Evolutionary conservation across 345 rosid genomes (phyloP).

Genomic region (Salix udensis): DNA sequence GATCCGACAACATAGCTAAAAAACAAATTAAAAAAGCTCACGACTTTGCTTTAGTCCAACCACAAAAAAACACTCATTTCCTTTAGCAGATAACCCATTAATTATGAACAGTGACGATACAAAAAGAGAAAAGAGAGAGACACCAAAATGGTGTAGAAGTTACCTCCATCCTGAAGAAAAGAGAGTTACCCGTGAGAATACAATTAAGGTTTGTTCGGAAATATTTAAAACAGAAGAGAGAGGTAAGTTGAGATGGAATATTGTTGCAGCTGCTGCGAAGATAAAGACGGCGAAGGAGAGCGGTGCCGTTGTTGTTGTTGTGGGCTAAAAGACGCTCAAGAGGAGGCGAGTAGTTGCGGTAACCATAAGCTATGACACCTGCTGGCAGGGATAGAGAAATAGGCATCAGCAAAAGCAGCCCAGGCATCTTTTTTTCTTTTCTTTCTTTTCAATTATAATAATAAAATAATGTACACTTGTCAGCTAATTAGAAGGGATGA

Average conservation of each 20-base stretch:
- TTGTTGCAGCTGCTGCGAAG: background rate
- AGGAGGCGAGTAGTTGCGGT: slow-evolving; percentile 37
- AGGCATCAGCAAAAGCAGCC: background rate
- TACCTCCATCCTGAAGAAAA: slow-evolving; percentile 69
- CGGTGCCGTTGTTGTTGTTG: background rate
- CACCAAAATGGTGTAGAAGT: background rate
- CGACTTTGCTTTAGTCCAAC: background rate
- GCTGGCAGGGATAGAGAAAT: slow-evolving; percentile 19
- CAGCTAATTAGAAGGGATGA: background rate
- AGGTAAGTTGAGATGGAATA: slow-evolving; percentile 7
- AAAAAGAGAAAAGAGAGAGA: background rate
- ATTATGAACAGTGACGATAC: background rate
- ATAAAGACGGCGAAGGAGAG: background rate
- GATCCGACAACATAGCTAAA: background rate
- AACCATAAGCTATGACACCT: slow-evolving; percentile 35
- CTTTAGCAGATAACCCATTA: background rate
- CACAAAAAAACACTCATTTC: background rate
- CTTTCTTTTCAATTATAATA: background rate
- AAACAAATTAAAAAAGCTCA: background rate
- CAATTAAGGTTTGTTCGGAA: slow-evolving; percentile 13
- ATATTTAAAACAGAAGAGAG: slow-evolving; percentile 29
- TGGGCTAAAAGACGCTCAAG: slow-evolving; percentile 29
- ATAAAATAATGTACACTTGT: background rate
- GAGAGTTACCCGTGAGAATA: slow-evolving; percentile 39
- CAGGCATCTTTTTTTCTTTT: background rate